Base-by-base conservation (phyloP, 2,329 filamentous ascomycete species). In the Aspergillus fumigatiaffinis region DNA sequence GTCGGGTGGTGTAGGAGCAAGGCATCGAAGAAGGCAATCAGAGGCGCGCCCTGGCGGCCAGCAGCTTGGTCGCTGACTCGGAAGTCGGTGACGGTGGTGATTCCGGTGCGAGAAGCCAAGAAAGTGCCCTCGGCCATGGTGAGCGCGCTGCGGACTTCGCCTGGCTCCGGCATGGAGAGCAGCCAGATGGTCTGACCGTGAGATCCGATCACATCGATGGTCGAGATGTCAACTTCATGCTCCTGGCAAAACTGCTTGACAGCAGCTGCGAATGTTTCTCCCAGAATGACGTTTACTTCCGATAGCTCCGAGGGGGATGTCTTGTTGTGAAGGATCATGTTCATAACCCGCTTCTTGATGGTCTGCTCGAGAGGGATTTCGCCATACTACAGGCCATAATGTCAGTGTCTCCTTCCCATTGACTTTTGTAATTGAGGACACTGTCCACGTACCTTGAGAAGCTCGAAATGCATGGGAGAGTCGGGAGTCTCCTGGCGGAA, bases 121-220 rank as follows among this genome's bases (percentile, higher is more conserved):
- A 85, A 76, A 2, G 77, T 74, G 20, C 83, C 83, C 66, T 86
- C 84, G 17, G 80, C 82, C 81, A 85, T 83, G 2, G 79, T 83
- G 51, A 84, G 69, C 17, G 80, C 79, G 44, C 78, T 80, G 74
- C 76, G 29, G 3, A 73, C 77, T 53, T 80, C 75, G 8, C 76
- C 78, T 26, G 63, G 55, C 52, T 80, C 75, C 0, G 82, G 80
- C 80, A 84, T 83, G 53, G 76, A 79, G 17, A 80, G 72, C 5
- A 84, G 72, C 80, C 80, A 85, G 61, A 83, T 83, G 9, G 82
- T 85, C 69, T 85, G 82, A 14, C 83, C 82, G 61, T 86, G 82
- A 3, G 81, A 83, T 17, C 32, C 32, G 14, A 38, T 38, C 5
- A 38, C 32, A 38, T 38, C 32, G 32, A 38, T 38, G 14, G 32